These are phyloP conservation scores for Rauvolfia tetraphylla DNA, from an alignment of 257 asterid genomes.

Conservation along the genomic window DNA sequence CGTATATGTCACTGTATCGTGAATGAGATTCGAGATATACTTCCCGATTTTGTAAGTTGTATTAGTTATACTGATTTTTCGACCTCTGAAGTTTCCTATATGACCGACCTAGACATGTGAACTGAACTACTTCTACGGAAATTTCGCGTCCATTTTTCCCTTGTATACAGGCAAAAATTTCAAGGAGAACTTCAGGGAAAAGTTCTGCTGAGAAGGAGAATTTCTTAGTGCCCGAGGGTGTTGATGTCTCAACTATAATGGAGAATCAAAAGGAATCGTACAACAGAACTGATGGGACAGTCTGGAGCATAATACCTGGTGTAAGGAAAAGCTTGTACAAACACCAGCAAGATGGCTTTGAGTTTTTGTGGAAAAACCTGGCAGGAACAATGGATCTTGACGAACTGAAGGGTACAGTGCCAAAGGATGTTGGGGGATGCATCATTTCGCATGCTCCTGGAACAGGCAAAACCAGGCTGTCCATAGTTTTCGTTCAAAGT, in stretches of 20 bases:
- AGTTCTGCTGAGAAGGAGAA: constrained; percentile 10
- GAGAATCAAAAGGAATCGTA: not conserved
- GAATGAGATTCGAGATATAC: constrained; percentile 31
- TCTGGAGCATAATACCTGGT: constrained; percentile 41
- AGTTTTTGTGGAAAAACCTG: constrained; percentile 49
- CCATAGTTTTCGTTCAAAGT: constrained; percentile 42
- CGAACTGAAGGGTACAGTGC: constrained; percentile 24
- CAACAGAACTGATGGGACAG: constrained; percentile 23
- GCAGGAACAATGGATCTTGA: constrained; percentile 38
- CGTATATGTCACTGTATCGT: constrained; percentile 8
- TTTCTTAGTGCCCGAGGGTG: constrained; percentile 15
- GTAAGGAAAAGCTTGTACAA: constrained; percentile 31
- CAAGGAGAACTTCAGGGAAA: constrained; percentile 12
- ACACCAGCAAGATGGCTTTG: constrained; percentile 57
- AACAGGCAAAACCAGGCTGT: constrained; percentile 50
- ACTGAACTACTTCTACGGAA: too few relatives aligned
- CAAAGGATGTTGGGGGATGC: constrained; percentile 48
- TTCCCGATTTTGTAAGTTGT: constrained; percentile 47
- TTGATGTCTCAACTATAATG: constrained; percentile 10
- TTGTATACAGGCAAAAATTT: constrained; percentile 22
- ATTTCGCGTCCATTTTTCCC: not conserved
- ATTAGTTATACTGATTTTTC: not conserved
- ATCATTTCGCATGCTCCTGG: constrained; percentile 65
- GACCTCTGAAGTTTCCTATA: not conserved
- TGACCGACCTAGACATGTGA: too few relatives aligned